Evolutionary conservation across 176 grass and related monocot species (phyloP), one percentile per base, ranked within the genome.

Genomic region (Eragrostis nindensis): DNA sequence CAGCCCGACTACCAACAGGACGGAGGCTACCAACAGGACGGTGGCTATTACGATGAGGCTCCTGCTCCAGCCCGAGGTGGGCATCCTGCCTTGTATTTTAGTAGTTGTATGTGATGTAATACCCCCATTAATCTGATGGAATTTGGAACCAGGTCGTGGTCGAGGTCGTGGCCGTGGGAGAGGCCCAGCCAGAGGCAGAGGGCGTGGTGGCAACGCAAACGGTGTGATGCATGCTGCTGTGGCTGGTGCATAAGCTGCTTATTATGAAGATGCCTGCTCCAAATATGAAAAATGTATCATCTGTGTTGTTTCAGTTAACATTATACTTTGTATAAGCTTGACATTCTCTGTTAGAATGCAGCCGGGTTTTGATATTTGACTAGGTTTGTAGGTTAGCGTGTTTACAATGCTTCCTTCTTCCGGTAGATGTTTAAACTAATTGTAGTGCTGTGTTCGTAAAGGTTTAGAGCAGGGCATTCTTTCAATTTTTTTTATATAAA

Each of bases 381-480:
- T 83, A 91, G 87, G 73, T 63, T 74, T 90, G 38, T 91, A 88
- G 90, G 89, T 74, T 94, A 88, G 86, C 36, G 3, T 70, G 22
- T 77, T 79, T 90, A 81, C 49, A 66, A 52, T 85, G 72, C 78
- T 83, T 83, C 73, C 82, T 85, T 82, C 45, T 52, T 47, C 53
- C 21, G 67, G 80, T 91, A 91, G 86, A 81, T 79, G 80, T 84
- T 48, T 77, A 80, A 81, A 79, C 84, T 92, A 94, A 92, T 89
- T 90, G 95, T 98, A 98, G 92, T 81, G 83, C 69, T 87, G 44
- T 80, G 78, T 94, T 77, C 63, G 75, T 90, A 85, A 89, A 89
- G 56, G 47, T 81, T 81, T 89, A 94, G 90, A 93, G 92, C 92
- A 98, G 88, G 71, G 85, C 92, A 94, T 94, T 98, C 83, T 98